Percentiles rank a stretch among this genome's conserved stretches.
Conservation (phyloP, 176 grass and related monocot species). For the Canna indica region DNA sequence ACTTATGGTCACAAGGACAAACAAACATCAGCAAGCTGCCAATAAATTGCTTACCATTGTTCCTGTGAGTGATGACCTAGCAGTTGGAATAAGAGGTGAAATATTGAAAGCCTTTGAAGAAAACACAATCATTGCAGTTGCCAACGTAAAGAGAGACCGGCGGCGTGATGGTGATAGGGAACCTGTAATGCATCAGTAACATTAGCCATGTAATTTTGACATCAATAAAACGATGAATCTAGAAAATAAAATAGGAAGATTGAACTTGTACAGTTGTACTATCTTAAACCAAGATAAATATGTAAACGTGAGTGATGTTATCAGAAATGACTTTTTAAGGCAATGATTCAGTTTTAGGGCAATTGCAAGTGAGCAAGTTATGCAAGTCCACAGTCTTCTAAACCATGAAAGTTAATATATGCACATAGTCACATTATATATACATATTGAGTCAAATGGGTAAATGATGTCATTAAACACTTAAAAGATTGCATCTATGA, state of each 20-base stretch:
- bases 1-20: not conserved
- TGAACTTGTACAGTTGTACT: too few relatives aligned
- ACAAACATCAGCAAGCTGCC: not conserved
- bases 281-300: too few relatives aligned
- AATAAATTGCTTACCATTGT: slow-evolving; percentile 45
- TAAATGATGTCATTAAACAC: not conserved
- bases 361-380: too few relatives aligned
- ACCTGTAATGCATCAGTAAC: slow-evolving; percentile 37
- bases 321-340: too few relatives aligned
- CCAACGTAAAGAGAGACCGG: slow-evolving; percentile 82
- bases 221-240: too few relatives aligned
- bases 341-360: too few relatives aligned
- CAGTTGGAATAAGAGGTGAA: slow-evolving; percentile 57
- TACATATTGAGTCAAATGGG: too few relatives aligned
- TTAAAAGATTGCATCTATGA: not conserved
- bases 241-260: too few relatives aligned
- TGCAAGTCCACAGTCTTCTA: too few relatives aligned
- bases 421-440: not conserved
- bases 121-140: slow-evolving; percentile 88
- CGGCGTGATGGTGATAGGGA: slow-evolving; percentile 51
- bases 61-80: slow-evolving; percentile 54
- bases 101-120: slow-evolving; percentile 89
- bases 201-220: not conserved
- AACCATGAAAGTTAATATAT: not conserved
- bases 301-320: too few relatives aligned